Evolutionary conservation across 768 basidiomycete genomes (phyloP).

Genomic region (Dictyophora rubrovolvata): DNA sequence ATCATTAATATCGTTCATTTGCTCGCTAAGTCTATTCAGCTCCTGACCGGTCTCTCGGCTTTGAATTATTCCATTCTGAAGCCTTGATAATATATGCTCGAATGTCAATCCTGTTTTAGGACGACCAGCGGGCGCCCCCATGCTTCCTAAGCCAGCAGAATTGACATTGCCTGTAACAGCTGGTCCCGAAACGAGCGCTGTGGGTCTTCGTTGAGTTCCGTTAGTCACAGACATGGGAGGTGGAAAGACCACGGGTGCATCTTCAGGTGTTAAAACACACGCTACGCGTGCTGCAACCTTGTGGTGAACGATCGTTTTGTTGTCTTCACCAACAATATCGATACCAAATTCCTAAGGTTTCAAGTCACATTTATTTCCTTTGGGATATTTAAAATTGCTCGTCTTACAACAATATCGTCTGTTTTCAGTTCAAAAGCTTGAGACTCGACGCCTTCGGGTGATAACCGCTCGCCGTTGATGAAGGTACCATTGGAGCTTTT

Average conservation of each 20-base stretch:
- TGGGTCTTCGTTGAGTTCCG: constrained; percentile 26
- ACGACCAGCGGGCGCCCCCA: constrained; percentile 70
- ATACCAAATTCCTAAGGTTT: constrained; percentile 87
- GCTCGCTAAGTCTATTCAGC: constrained; percentile 59
- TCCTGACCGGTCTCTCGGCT: constrained; percentile 89
- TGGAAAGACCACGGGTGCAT: constrained; percentile 50
- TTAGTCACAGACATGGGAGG: constrained; percentile 25
- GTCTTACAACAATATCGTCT: constrained; percentile 86
- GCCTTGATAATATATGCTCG: constrained; percentile 78
- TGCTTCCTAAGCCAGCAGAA: constrained; percentile 43
- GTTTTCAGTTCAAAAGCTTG: constrained; percentile 90
- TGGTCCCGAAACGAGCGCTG: constrained; percentile 12
- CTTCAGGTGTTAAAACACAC: constrained; percentile 80
- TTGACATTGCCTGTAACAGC: constrained; percentile 32
- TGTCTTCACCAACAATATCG: constrained; percentile 97
- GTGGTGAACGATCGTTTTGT: constrained; percentile 95
- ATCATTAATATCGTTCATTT: constrained; percentile 88
- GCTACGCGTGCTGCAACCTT: constrained; percentile 94
- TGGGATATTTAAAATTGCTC: not conserved
- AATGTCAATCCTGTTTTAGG: constrained; percentile 81
- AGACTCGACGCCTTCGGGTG: constrained; percentile 80
- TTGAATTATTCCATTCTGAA: constrained; percentile 93
- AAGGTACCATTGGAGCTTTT: constrained; percentile 98
- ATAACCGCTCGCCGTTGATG: constrained; percentile 90
- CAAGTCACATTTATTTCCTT: not conserved